Conservation (phyloP, 2,329 filamentous ascomycete genomes). For the Ceratocystis harringtonii region DNA sequence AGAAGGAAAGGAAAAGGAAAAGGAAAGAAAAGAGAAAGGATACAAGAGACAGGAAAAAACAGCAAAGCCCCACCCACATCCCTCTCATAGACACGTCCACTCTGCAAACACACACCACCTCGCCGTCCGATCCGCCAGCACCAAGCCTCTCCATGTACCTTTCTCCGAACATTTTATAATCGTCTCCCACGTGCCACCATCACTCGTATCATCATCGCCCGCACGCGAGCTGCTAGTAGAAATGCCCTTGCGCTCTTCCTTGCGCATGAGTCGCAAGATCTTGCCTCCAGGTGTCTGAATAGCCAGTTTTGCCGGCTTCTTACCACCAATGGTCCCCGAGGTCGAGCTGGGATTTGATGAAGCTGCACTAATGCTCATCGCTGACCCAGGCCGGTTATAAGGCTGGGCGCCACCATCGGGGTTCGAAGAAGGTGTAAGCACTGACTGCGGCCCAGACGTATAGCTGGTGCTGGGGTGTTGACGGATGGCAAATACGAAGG, state of each 20-base stretch:
- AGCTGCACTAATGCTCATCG: slow-evolving; percentile 48
- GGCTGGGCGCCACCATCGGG: slow-evolving; percentile 36
- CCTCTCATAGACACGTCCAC: slow-evolving; percentile 45
- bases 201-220: slow-evolving; percentile 41
- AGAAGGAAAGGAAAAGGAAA: background rate
- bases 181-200: slow-evolving; percentile 72
- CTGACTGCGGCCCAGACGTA: slow-evolving; percentile 21
- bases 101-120: slow-evolving; percentile 88
- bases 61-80: background rate
- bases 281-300: slow-evolving; percentile 91
- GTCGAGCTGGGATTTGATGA: slow-evolving; percentile 42
- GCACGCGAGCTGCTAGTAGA: slow-evolving; percentile 26
- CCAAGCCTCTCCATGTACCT: slow-evolving; percentile 66
- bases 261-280: slow-evolving; percentile 74
- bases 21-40: background rate
- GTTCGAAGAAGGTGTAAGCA: slow-evolving; percentile 33
- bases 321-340: slow-evolving; percentile 38
- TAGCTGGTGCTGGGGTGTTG: slow-evolving; percentile 59
- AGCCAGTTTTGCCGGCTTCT: slow-evolving; percentile 88
- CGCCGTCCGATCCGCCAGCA: slow-evolving; percentile 68
- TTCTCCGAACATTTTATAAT: slow-evolving; percentile 80
- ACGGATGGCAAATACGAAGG: slow-evolving; percentile 89
- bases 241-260: slow-evolving; percentile 50
- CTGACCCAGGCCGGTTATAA: slow-evolving; percentile 44
- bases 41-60: background rate